Evolutionary conservation across 495 filamentous ascomycete genomes (phyloP).

Genomic region (Xanthoparmelia taractica): DNA sequence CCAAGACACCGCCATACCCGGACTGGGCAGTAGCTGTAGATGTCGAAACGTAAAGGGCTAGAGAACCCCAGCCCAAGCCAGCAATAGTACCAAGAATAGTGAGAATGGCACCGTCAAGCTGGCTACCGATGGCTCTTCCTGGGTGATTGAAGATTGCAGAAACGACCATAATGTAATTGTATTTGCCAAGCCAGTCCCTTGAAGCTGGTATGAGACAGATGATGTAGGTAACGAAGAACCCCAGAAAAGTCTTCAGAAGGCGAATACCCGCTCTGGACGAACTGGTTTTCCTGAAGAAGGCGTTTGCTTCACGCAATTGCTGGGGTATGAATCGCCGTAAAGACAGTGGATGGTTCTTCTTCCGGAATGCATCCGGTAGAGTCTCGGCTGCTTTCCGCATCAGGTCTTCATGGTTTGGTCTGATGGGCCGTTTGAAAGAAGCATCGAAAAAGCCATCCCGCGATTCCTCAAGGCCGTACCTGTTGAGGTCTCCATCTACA

Average conservation of each 20-base stretch:
- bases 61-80: conserved; percentile 49
- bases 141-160: conserved; percentile 49
- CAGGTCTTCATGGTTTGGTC: conserved; percentile 25
- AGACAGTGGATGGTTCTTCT: conserved; percentile 39
- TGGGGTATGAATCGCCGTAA: conserved; percentile 38
- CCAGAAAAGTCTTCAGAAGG: conserved; percentile 45
- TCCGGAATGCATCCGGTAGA: conserved; percentile 33
- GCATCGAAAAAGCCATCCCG: conserved; percentile 56
- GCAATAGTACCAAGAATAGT: conserved; percentile 46
- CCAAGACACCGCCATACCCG: conserved; percentile 49
- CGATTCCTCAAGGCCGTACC: conserved; percentile 47
- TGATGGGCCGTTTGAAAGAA: conserved; percentile 41
- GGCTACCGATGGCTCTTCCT: conserved; percentile 45
- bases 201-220: conserved; percentile 44
- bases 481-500: conserved; percentile 37
- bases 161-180: conserved; percentile 46
- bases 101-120: conserved; percentile 46
- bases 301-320: conserved; percentile 36
- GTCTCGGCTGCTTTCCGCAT: conserved; percentile 34
- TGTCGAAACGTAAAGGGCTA: conserved; percentile 47
- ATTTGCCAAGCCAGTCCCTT: conserved; percentile 41
- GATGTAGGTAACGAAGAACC: conserved; percentile 46
- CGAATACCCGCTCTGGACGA: conserved; percentile 43
- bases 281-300: conserved; percentile 30
- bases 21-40: conserved; percentile 34